phyloP scores from a whole-genome alignment of 345 rosid species.

The Chamaenerion angustifolium region DNA sequence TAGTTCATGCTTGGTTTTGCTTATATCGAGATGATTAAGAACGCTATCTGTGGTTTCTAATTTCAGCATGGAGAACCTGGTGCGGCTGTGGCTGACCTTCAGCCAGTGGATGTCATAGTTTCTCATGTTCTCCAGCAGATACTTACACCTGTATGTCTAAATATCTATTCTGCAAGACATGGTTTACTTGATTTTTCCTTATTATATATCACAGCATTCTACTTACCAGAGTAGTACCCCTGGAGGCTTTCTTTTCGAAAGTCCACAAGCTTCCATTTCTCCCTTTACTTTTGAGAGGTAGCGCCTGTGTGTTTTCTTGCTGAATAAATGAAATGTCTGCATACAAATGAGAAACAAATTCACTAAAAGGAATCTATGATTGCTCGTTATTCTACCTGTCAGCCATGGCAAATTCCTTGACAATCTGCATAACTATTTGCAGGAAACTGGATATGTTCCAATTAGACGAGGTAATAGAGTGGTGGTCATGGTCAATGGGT shows the following conservation, averaged over 20 bases:
- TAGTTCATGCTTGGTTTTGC: too few relatives aligned
- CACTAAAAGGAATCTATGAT: neutral
- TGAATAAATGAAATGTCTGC: too few relatives aligned
- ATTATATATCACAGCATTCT: too few relatives aligned
- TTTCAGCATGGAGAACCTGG: slow-evolving; percentile 96
- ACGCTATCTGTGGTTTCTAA: slow-evolving; percentile 5
- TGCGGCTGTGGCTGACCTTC: slow-evolving; percentile 88
- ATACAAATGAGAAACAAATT: too few relatives aligned
- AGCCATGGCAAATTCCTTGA: neutral
- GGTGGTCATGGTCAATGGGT: slow-evolving; percentile 96
- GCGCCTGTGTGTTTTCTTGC: too few relatives aligned
- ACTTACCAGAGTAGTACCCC: too few relatives aligned
- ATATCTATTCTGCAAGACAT: neutral
- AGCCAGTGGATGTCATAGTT: slow-evolving; percentile 83
- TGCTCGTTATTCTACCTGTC: neutral
- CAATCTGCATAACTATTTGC: slow-evolving; percentile 17
- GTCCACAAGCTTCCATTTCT: too few relatives aligned
- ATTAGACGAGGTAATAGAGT: slow-evolving; percentile 81
- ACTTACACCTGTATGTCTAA: slow-evolving; percentile 51
- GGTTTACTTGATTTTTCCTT: too few relatives aligned
- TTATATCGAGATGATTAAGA: too few relatives aligned
- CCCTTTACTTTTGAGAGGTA: too few relatives aligned
- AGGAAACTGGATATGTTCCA: slow-evolving; percentile 94
- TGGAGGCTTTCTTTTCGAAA: too few relatives aligned
- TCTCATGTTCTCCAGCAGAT: slow-evolving; percentile 86